These are phyloP conservation scores for Ceratobasidium sp. DNA, from an alignment of 1,284 basidiomycete genomes.

Conservation along the genomic window DNA sequence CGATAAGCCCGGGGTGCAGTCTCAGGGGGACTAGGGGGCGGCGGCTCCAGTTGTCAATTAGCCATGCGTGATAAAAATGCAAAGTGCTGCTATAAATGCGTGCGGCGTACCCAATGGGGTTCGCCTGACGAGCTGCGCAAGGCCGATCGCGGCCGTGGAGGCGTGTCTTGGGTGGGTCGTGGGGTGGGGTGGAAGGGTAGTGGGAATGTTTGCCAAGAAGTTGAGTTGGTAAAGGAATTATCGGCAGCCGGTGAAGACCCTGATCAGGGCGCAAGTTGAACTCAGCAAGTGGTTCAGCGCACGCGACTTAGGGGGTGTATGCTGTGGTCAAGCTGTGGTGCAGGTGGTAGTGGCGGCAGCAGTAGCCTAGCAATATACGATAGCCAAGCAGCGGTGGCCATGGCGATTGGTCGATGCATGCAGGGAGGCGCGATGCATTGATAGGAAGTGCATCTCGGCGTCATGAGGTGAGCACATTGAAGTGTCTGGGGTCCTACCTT, in stretches of 20 bases:
- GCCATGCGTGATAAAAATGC: constrained; percentile 18
- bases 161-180: constrained; percentile 1
- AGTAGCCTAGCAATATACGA: too few species aligned
- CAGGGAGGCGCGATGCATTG: background rate
- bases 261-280: constrained; percentile 22
- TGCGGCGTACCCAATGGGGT: background rate
- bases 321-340: background rate
- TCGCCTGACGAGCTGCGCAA: constrained; percentile 31
- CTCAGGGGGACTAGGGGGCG: constrained; percentile 11
- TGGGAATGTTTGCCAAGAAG: constrained; percentile 46
- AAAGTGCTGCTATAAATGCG: constrained; percentile 12
- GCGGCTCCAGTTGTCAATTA: background rate
- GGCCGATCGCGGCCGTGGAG: constrained; percentile 23
- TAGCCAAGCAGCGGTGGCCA: background rate
- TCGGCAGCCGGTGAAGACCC: constrained; percentile 35
- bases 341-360: constrained; percentile 1
- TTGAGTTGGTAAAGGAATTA: constrained; percentile 8
- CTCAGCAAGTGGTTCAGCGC: background rate
- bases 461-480: constrained; percentile 35
- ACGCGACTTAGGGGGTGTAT: background rate
- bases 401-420: constrained; percentile 23
- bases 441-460: constrained; percentile 10
- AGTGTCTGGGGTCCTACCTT: constrained; percentile 21
- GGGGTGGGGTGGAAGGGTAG: constrained; percentile 27
- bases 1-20: constrained; percentile 37